Percentiles rank a stretch among this genome's conserved stretches.
These are phyloP conservation scores for Termitomyces sp. DNA, from an alignment of 768 basidiomycete genomes.

Conservation along the genomic window DNA sequence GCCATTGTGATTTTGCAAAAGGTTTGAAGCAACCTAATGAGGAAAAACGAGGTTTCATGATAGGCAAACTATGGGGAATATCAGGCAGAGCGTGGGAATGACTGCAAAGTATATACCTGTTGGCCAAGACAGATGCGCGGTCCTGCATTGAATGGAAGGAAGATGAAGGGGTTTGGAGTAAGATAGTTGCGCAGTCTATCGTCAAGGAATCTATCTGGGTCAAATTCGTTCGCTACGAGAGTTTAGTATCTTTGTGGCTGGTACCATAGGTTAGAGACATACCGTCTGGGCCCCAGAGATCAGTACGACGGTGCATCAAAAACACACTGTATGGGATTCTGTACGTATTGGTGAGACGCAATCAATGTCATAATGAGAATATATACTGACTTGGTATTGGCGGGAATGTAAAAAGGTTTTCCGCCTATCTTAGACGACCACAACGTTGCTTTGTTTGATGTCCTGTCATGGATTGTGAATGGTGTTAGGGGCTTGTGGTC, in stretches of 20 bases:
- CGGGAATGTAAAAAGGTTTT: constrained; percentile 32
- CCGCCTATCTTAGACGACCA: constrained; percentile 20
- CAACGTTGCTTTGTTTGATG: constrained; percentile 21
- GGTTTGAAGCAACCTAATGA: constrained; percentile 40
- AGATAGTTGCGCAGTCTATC: constrained; percentile 47
- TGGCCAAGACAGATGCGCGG: constrained; percentile 59
- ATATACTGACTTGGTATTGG: constrained; percentile 20
- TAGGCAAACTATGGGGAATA: constrained; percentile 39
- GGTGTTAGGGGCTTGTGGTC: neutral
- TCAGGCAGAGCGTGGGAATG: neutral
- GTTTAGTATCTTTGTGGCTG: neutral
- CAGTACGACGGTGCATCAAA: constrained; percentile 35
- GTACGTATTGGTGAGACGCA: constrained; percentile 13
- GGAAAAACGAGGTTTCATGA: constrained; percentile 45
- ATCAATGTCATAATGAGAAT: neutral
- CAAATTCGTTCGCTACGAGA: constrained; percentile 42
- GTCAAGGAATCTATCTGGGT: constrained; percentile 64
- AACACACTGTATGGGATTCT: constrained; percentile 25
- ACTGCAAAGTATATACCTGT: constrained; percentile 21
- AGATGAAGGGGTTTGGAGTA: constrained; percentile 59
- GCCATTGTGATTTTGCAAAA: constrained; percentile 34
- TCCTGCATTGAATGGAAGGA: constrained; percentile 64
- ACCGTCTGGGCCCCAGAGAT: constrained; percentile 61
- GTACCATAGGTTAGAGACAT: constrained; percentile 1
- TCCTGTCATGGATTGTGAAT: constrained; percentile 6